A percentile compares a stretch with the other conserved stretches of the same genome.
Conservation (phyloP, 768 basidiomycete genomes). For the Polyporus arcularius region DNA sequence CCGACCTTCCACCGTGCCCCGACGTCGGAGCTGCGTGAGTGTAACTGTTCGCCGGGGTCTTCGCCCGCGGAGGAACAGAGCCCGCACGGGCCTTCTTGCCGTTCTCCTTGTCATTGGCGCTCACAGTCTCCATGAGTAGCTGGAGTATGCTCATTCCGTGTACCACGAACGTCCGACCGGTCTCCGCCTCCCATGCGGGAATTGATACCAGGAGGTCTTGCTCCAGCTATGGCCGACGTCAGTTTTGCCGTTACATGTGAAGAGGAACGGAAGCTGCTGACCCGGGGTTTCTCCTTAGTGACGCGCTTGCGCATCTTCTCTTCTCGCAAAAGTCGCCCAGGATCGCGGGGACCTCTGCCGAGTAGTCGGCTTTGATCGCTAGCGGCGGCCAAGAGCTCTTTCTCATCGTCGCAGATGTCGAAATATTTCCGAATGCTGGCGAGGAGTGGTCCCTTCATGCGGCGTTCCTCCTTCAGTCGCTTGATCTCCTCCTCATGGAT, state of each 20-base stretch:
- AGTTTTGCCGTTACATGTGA: neutral
- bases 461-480: conserved; percentile 80
- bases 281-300: conserved; percentile 88
- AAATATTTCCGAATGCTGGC: conserved; percentile 84
- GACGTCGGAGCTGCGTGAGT: conserved; percentile 31
- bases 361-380: conserved; percentile 80
- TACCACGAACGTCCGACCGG: conserved; percentile 77
- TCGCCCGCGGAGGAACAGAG: conserved; percentile 62
- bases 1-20: conserved; percentile 29
- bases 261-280: conserved; percentile 5
- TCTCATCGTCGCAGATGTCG: conserved; percentile 87
- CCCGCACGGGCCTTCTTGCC: conserved; percentile 45
- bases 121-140: conserved; percentile 69
- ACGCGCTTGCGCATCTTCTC: conserved; percentile 98
- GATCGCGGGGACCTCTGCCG: conserved; percentile 79
- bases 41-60: conserved; percentile 48
- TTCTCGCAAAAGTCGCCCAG: conserved; percentile 84
- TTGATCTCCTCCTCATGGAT: conserved; percentile 86
- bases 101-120: conserved; percentile 79
- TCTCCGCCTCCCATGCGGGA: conserved; percentile 83
- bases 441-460: conserved; percentile 74
- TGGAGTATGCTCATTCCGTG: conserved; percentile 82
- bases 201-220: conserved; percentile 78
- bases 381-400: conserved; percentile 79
- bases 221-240: conserved; percentile 63